Evolutionary conservation across 768 basidiomycete species (phyloP), one percentile per base, ranked within the genome.

Genomic region (Mycena olivaceomarginata): DNA sequence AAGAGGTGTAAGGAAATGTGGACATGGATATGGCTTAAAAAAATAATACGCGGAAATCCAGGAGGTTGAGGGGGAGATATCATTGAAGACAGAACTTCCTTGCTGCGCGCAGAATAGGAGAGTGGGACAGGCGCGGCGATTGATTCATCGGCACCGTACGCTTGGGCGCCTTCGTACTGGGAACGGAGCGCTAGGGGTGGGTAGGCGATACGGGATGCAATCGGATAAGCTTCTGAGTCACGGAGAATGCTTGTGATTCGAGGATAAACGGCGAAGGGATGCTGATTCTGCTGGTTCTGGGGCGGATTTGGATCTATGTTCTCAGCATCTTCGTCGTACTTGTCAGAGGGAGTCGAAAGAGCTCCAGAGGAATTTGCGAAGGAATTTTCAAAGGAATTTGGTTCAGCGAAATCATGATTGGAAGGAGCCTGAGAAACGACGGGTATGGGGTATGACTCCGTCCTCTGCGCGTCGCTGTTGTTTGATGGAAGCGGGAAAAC

Each of bases 101-200:
- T 81, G 70, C 83, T 84, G 40, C 83, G 83, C 39, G 81, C 82
- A 51, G 80, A 81, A 66, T 83, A 85, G 7, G 83, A 80, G 9
- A 85, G 67, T n/a, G 84, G 83, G 12, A 86, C 79, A 39, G 85
- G 85, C 16, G 84, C 81, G 5, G 78, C 82, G 40, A 86, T 84
- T n/a, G 76, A 73, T 51, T 72, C 53, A 39, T 25, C 13, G 9
- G 67, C 75, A 56, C 71, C 69, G 31, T 31, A 31, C 31, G 31
- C 31, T 13, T 8, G 20, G 40, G 48, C n/a, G 15, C n/a, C 9
- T 5, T 18, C 40, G 20, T 64, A 9, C 25, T 51, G 3, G 8
- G 63, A 8, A 53, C 10, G 45, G 41, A n/a, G 51, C 48, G 31
- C 31, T 31, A 31, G 31, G 31, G n/a, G 64, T 53, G 1, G 51